Evolutionary conservation across 495 filamentous ascomycete species (phyloP), one percentile per base, ranked within the genome.

Genomic region (Penicillium angulare): DNA sequence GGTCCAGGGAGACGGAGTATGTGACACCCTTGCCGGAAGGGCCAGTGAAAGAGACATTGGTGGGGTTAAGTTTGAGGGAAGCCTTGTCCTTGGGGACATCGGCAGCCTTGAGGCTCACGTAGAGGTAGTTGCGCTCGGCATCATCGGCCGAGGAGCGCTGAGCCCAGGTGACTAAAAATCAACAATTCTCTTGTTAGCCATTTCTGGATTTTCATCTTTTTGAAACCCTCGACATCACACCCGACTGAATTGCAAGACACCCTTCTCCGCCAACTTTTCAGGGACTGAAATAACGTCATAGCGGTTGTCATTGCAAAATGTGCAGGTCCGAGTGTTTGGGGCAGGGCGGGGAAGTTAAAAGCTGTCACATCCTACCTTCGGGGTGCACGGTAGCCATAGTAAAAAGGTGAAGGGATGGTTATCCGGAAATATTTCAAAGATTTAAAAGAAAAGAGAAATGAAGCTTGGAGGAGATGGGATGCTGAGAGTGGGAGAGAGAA

Each of bases 121-220:
- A 93, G 77, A 97, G 76, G 77, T 88, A 85, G 75, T 97, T 97
- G 74, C 90, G 92, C 65, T 84, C 82, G 31, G 84, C 64, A 17
- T 97, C 95, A 53, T 76, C 73, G 51, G 65, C 74, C 68, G 86
- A 91, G 36, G 93, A 97, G 78, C 93, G 92, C 77, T 98, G 93
- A 24, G 93, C 92, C 93, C 93, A 98, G 74, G 88, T 86, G 59
- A 97, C 93, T 98, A 42, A 39, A 33, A 32, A 32, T 27, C 24
- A 42, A 44, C 13, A 27, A 40, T 21, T 45, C 26, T 8, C 47
- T 32, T 7, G 49, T 71, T 40, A 72, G 66, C 56, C 13, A n/a
- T 9, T 17, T 24, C 27, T 6, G 27, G 27, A 2, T 38, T 29
- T 21, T 10, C 6, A 4, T 13, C 2, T 41, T 23, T 15, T 41